These are phyloP conservation scores for Lichtheimia corymbifera DNA, from an alignment of 371 early-diverging fungal species.

Conservation along the genomic window DNA sequence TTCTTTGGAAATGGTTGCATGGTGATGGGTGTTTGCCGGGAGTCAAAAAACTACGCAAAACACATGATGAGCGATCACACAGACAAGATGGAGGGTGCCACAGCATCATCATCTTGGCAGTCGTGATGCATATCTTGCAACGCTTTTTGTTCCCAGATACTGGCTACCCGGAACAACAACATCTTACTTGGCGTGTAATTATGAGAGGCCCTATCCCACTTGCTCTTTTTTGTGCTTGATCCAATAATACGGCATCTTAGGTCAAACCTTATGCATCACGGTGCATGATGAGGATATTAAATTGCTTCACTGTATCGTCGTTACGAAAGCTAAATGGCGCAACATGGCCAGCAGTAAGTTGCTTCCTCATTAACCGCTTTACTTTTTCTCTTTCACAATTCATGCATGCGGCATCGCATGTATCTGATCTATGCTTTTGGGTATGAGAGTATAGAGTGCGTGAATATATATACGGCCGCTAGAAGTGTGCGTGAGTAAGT, in stretches of 20 bases:
- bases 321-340: too few relatives aligned
- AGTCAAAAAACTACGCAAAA: background rate
- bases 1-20: background rate
- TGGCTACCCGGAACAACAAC: background rate
- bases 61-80: background rate
- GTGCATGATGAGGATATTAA: constrained; percentile 1
- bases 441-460: too few relatives aligned
- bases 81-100: background rate
- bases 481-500: too few relatives aligned
- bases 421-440: too few relatives aligned
- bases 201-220: background rate
- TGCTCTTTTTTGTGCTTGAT: too few relatives aligned
- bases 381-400: too few relatives aligned
- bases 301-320: too few relatives aligned
- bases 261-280: background rate
- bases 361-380: too few relatives aligned
- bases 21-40: background rate
- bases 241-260: background rate
- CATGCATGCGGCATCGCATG: too few relatives aligned
- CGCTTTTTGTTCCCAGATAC: background rate
- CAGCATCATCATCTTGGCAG: constrained; percentile 4
- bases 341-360: too few relatives aligned
- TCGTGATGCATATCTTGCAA: background rate
- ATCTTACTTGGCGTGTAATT: background rate
- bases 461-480: too few relatives aligned